Evolutionary conservation across 352 stramenopile genomes (phyloP), one percentile per base, ranked within the genome.

Genomic region (Thraustochytrium sp.): DNA sequence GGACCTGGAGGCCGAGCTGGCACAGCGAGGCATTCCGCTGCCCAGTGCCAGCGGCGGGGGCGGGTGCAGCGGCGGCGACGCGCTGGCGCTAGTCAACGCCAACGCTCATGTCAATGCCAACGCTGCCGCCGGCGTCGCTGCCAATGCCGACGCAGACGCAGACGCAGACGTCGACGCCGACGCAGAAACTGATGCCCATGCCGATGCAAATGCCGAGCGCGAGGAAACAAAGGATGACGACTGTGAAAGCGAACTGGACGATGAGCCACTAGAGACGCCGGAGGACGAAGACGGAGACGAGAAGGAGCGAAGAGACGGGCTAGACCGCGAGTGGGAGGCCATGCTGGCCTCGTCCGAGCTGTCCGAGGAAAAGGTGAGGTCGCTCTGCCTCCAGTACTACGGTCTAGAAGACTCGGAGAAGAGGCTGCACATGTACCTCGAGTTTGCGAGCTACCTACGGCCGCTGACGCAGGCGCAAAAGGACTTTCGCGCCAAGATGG

Each of bases 371-470:
- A 63, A 80, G 37, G 18, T 11, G 8, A 16, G 11, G 42, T 26
- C 38, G 16, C 63, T 80, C n/a, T 51, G 36, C 23, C 48, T 21
- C 21, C 68, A 80, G 49, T 80, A 42, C 46, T 80, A 80, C 31
- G 68, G 44, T 31, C 13, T 55, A n/a, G 51, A 65, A 4, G 26
- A 61, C 51, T 23, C 46, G 3, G 46, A 80, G 42, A 21, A 26
- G 11, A 46, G 68, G 37, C 53, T 80, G 5, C 68, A 80, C 34
- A 80, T 80, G 68, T 80, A 37, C 51, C 9, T 80, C 9, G 68
- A 80, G 51, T 80, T 80, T 80, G 34, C 68, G 1, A 80, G 68
- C 49, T 80, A 80, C 9, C 46, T 80, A 23, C 42, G 68, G 21
- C 68, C 68, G 18, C 5, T 77, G 13, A 38, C 40, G 18, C 9